A percentile compares a stretch with the other conserved stretches of the same genome.
These are phyloP conservation scores for Penicillium dipodomyicola DNA, from an alignment of 495 filamentous ascomycete species.

Conservation along the genomic window DNA sequence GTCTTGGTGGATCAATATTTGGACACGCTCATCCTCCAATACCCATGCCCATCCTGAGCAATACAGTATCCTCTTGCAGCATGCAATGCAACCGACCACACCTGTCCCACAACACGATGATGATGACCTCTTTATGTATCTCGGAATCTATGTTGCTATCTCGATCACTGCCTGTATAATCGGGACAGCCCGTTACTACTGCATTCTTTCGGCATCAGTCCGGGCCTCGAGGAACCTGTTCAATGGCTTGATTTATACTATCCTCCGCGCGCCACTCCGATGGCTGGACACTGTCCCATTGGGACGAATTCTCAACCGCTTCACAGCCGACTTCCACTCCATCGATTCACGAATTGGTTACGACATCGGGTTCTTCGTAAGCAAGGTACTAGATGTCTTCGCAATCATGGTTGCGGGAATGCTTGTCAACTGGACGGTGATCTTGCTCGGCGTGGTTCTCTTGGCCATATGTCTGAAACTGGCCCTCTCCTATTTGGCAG, in stretches of 20 bases:
- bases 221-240: slow-evolving; percentile 65
- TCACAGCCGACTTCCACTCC: slow-evolving; percentile 72
- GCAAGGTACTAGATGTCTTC: slow-evolving; percentile 39
- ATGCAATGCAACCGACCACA: slow-evolving; percentile 15
- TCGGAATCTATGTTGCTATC: slow-evolving; percentile 64
- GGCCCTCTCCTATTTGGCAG: slow-evolving; percentile 60
- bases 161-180: slow-evolving; percentile 55
- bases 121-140: slow-evolving; percentile 54
- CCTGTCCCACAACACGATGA: slow-evolving; percentile 12
- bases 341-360: slow-evolving; percentile 64
- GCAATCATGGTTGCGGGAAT: slow-evolving; percentile 35
- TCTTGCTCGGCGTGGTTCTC: slow-evolving; percentile 26
- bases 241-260: slow-evolving; percentile 56
- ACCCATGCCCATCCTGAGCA: slow-evolving; percentile 26
- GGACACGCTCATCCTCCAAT: slow-evolving; percentile 48
- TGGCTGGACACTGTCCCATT: slow-evolving; percentile 83
- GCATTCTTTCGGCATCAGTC: slow-evolving; percentile 52
- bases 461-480: slow-evolving; percentile 52
- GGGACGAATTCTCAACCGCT: slow-evolving; percentile 75
- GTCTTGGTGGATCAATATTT: slow-evolving; percentile 69
- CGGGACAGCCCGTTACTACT: slow-evolving; percentile 56
- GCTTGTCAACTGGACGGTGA: slow-evolving; percentile 32
- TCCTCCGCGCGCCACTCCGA: slow-evolving; percentile 67
- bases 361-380: slow-evolving; percentile 55
- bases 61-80: slow-evolving; percentile 19